Conservation (phyloP, 2,329 filamentous ascomycete species). For the Pyricularia pennisetigena region DNA sequence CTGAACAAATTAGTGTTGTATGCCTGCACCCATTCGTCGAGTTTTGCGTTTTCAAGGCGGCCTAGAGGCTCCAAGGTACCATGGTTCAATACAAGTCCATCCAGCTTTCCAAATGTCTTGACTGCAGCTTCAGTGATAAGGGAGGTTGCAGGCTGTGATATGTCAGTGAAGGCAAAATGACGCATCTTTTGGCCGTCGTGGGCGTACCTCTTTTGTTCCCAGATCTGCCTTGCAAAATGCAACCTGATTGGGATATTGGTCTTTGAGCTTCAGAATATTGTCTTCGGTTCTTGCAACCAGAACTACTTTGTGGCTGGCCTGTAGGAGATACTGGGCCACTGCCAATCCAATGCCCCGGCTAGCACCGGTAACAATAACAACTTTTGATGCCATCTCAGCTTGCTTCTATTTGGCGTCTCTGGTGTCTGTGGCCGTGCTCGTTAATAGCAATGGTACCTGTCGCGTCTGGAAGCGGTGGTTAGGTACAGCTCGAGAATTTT, state of each 20-base stretch:
- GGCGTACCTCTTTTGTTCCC: slow-evolving; percentile 35
- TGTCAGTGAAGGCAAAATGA: slow-evolving; percentile 2
- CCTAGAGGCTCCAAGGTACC: slow-evolving; percentile 69
- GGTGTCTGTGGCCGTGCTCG: not conserved
- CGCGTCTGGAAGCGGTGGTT: not conserved
- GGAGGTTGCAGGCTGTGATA: not conserved
- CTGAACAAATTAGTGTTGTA: slow-evolving; percentile 89
- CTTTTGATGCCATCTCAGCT: slow-evolving; percentile 42
- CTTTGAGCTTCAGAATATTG: slow-evolving; percentile 39
- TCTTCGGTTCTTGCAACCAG: slow-evolving; percentile 44
- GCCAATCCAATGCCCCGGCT: slow-evolving; percentile 54
- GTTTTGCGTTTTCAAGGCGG: slow-evolving; percentile 54
- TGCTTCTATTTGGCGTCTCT: not conserved
- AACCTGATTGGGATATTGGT: slow-evolving; percentile 40
- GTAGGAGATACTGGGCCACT: slow-evolving; percentile 40
- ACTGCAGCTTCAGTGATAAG: slow-evolving; percentile 53
- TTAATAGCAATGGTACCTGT: not conserved
- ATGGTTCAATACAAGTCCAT: slow-evolving; percentile 84
- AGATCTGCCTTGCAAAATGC: slow-evolving; percentile 48
- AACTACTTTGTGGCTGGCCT: slow-evolving; percentile 46
- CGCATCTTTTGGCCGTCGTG: too few relatives aligned
- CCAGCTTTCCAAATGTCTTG: slow-evolving; percentile 59
- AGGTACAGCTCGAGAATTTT: not conserved
- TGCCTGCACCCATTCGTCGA: slow-evolving; percentile 62
- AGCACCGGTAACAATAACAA: slow-evolving; percentile 59